Base-by-base conservation (phyloP, 352 stramenopile genomes). In the Pythium graminicola region DNA sequence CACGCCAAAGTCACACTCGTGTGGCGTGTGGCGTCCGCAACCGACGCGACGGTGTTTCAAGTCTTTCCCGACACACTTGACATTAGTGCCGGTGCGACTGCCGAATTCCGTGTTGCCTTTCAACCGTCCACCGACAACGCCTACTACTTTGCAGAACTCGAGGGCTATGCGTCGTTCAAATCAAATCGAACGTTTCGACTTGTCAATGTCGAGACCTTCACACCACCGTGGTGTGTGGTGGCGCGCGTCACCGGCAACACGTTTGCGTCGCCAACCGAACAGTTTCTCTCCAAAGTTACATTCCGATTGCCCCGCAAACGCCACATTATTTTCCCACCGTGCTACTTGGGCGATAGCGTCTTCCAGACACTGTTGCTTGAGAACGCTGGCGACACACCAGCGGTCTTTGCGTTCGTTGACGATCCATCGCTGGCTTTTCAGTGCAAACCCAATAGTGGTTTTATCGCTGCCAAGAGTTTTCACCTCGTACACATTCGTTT, bases 101-200 rank as follows among this genome's bases (percentile, higher is more conserved):
- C 60, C 29, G 81, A 93, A 44, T 97, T 97, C 50, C 64, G 69
- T 20, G 70, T 98, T 13, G 66, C 63, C 3, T 97, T 97, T 53
- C 66, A 81, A 24, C 92, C 92, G 1, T 58, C 62, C 0, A 57
- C 70, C 8, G 54, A 65, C 28, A 95, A 97, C 61, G 58, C 73
- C 14, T 97, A 97, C 67, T 97, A 90, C 63, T 89, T 93, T 43
- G 72, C 72, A 14, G 88, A 97, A 61, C 67, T 97, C 7, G 91
- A 97, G 54, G 85, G 72, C 19, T 92, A 78, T 48, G 84, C 86
- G 31, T 86, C 82, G 17, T 96, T 96, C 59, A 96, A 97, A 51
- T 95, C 86, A 9, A 96, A 97, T 55, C 76, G 88, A 27, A 96
- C 85, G 11, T 98, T 98, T 53, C 86, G 92, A 6, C 77, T 97